These are phyloP conservation scores for Trametes maxima DNA, from an alignment of 768 basidiomycete species.

Conservation along the genomic window DNA sequence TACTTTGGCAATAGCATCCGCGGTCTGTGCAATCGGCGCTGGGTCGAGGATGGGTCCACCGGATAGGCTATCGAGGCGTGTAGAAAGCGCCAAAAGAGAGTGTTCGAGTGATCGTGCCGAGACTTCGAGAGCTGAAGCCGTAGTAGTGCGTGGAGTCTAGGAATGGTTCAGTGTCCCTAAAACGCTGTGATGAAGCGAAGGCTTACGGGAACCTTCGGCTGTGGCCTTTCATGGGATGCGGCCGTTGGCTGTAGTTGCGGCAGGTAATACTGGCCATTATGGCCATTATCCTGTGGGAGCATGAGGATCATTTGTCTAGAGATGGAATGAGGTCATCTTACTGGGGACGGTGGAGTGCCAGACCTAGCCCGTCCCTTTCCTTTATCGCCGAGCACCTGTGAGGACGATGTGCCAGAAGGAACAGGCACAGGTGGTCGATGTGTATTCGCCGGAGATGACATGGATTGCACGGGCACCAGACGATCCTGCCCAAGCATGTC, in stretches of 20 bases:
- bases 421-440: background rate
- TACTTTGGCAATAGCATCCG: slow-evolving; percentile 72
- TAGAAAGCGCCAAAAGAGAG: slow-evolving; percentile 53
- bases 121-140: slow-evolving; percentile 35
- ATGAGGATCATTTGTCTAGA: background rate
- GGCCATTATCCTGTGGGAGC: background rate
- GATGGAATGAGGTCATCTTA: background rate
- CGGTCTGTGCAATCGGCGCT: slow-evolving; percentile 52
- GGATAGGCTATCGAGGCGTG: slow-evolving; percentile 50
- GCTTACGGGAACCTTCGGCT: background rate
- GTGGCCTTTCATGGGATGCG: background rate
- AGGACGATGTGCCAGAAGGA: background rate
- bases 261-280: background rate
- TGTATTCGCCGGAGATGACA: background rate
- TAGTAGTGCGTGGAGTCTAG: slow-evolving; percentile 9
- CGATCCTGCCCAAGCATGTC: slow-evolving; percentile 53
- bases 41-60: slow-evolving; percentile 46
- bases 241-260: background rate
- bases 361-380: slow-evolving; percentile 8
- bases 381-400: background rate
- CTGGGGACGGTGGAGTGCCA: background rate
- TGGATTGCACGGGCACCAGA: slow-evolving; percentile 23
- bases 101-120: slow-evolving; percentile 53
- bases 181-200: background rate
- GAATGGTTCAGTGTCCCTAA: background rate